Percentiles rank a stretch among this genome's conserved stretches.
Evolutionary conservation across 768 basidiomycete genomes (phyloP).

Genomic region (Amanita molliuscula): DNA sequence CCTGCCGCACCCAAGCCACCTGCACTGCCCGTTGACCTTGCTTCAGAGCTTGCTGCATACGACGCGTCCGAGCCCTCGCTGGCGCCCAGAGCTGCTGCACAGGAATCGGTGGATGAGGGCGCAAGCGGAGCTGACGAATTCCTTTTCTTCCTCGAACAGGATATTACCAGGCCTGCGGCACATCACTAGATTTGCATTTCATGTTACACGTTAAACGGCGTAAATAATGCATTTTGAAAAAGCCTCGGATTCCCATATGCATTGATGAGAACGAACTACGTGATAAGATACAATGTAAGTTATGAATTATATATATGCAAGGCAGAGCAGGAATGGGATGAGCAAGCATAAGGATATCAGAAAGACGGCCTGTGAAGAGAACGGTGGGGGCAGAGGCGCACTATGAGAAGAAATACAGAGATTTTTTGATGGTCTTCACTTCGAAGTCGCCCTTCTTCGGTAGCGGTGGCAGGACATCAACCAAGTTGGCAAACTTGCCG

Average conservation of each 20-base stretch:
- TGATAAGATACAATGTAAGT: constrained; percentile 3
- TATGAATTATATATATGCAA: neutral
- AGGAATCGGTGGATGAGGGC: constrained; percentile 27
- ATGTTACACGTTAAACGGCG: neutral
- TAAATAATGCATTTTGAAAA: neutral
- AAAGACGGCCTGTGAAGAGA: neutral
- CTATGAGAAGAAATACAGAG: constrained; percentile 90
- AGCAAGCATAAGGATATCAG: neutral
- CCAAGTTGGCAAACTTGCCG: constrained; percentile 65
- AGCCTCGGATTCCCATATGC: neutral
- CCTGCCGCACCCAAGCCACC: constrained; percentile 73
- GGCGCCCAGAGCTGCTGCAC: constrained; percentile 23
- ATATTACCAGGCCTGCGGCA: constrained; percentile 55
- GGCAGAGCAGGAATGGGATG: neutral
- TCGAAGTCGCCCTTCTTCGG: constrained; percentile 83
- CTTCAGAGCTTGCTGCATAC: constrained; percentile 81
- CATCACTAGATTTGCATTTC: constrained; percentile 27
- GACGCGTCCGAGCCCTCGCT: constrained; percentile 68
- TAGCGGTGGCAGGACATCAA: constrained; percentile 68
- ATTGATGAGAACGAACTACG: neutral
- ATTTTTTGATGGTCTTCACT: constrained; percentile 71
- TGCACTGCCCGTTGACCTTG: constrained; percentile 70
- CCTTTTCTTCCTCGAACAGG: constrained; percentile 74
- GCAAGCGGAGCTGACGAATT: constrained; percentile 63
- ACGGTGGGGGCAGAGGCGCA: neutral